These are phyloP conservation scores for Nigrospora osmanthi DNA, from an alignment of 2,329 filamentous ascomycete species.

Conservation along the genomic window DNA sequence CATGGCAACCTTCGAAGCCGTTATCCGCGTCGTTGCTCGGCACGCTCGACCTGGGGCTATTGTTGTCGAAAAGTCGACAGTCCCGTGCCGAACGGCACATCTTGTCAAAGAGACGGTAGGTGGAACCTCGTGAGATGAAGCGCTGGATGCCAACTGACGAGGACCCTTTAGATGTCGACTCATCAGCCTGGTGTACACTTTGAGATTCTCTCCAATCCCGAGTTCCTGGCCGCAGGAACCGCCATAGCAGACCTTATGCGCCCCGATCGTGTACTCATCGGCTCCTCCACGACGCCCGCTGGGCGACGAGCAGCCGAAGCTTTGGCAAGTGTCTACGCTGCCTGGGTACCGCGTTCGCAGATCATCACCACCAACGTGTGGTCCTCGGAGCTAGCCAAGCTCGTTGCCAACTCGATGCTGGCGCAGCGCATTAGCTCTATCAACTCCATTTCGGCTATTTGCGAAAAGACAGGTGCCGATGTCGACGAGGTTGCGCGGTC, in stretches of 20 bases:
- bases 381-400: conserved; percentile 72
- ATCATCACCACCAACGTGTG: conserved; percentile 69
- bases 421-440: conserved; percentile 76
- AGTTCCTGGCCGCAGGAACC: conserved; percentile 73
- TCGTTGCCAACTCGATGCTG: conserved; percentile 73
- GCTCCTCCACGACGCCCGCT: conserved; percentile 51
- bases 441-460: conserved; percentile 74
- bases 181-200: conserved; percentile 59
- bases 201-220: conserved; percentile 73
- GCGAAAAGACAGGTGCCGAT: conserved; percentile 67
- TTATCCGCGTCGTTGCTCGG: conserved; percentile 58
- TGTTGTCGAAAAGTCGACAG: conserved; percentile 76
- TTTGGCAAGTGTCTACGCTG: conserved; percentile 58
- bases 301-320: conserved; percentile 56
- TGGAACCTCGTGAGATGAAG: conserved; percentile 1
- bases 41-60: conserved; percentile 61
- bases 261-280: conserved; percentile 70
- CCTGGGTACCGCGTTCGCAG: conserved; percentile 59
- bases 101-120: conserved; percentile 60
- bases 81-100: conserved; percentile 67
- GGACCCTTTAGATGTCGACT: conserved; percentile 37
- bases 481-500: conserved; percentile 64
- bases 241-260: conserved; percentile 63
- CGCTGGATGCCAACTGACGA: background rate
- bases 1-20: conserved; percentile 64